Base-by-base conservation (phyloP, 208 protist species). In the Trypanosoma platydactyli region DNA sequence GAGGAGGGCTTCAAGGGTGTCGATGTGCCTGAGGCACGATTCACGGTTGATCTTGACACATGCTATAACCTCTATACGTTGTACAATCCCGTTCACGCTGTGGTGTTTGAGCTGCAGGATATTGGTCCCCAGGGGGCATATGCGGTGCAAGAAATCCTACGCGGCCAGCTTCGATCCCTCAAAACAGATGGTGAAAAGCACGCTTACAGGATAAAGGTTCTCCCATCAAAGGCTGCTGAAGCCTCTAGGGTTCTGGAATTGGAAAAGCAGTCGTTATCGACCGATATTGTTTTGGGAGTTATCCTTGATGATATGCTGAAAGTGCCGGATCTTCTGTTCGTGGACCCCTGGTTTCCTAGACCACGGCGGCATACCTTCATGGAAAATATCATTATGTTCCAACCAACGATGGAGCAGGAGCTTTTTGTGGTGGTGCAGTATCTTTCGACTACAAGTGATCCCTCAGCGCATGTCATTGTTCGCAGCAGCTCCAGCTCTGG, bases 361-460 rank as follows among this genome's bases (percentile, higher is more conserved):
- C 41, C 76, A 7, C 11, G 40, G 12, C 44, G 53, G 29, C 53
- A 51, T 62, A 33, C 50, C 25, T 42, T 42, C 25, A 9, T 50
- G 16, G 41, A 42, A 15, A 70, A 74, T 51, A 48, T 76, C 15
- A 64, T 83, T 48, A 33, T 50, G 6, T 48, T 84, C 20, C 64
- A 64, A 58, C 80, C 78, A 5, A 89, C 80, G 24, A 15, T 80
- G 20, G 74, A 86, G 54, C 83, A 86, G 80, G 52, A 84, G 56
- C 46, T 86, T 25, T 86, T 71, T 61, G 54, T 84, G 0, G n/a
- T 81, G 72, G 66, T 63, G 24, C 44, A 71, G 68, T 75, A 64
- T 57, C 57, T 52, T 62, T 55, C 41, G 12, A 50, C 53, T 24
- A 41, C 57, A 38, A 25, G 9, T 27, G 54, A 69, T 5, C 33